phyloP scores from a whole-genome alignment of 2,329 filamentous ascomycete genomes.

The Dendrostoma leiphaemia region DNA sequence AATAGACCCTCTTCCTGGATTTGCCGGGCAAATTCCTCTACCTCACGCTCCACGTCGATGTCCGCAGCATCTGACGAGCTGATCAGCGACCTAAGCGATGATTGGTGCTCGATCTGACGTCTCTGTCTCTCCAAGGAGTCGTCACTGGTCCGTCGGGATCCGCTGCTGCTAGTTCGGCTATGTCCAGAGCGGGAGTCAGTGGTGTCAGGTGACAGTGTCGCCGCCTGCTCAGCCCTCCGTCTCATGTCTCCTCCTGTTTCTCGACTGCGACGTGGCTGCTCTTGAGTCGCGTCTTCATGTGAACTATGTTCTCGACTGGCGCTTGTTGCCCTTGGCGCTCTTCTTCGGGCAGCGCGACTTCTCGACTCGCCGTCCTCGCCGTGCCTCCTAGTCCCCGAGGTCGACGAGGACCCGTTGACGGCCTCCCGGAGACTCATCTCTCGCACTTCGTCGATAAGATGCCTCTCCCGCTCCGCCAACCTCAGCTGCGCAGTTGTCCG shows the following conservation, averaged over 20 bases:
- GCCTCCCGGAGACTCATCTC: slow-evolving; percentile 71
- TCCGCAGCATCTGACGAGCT: slow-evolving; percentile 76
- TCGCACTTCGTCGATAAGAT: slow-evolving; percentile 69
- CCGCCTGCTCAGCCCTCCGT: slow-evolving; percentile 31
- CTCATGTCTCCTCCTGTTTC: slow-evolving; percentile 29
- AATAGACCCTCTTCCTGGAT: slow-evolving; percentile 84
- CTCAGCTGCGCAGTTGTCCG: slow-evolving; percentile 52
- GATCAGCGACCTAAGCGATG: slow-evolving; percentile 80
- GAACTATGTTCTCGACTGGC: slow-evolving; percentile 34
- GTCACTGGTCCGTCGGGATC: slow-evolving; percentile 41
- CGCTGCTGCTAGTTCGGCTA: slow-evolving; percentile 40
- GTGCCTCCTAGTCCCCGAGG: slow-evolving; percentile 23
- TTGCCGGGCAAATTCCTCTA: slow-evolving; percentile 82
- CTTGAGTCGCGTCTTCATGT: slow-evolving; percentile 27
- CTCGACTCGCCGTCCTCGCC: slow-evolving; percentile 23
- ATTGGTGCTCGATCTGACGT: slow-evolving; percentile 80
- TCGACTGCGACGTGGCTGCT: slow-evolving; percentile 26
- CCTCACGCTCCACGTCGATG: slow-evolving; percentile 80
- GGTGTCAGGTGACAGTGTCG: slow-evolving; percentile 36
- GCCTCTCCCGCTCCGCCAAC: slow-evolving; percentile 64
- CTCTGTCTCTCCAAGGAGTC: slow-evolving; percentile 36
- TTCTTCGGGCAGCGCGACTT: slow-evolving; percentile 20
- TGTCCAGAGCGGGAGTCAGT: slow-evolving; percentile 31
- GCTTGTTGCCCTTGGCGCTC: slow-evolving; percentile 23
- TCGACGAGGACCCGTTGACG: slow-evolving; percentile 43